Conservation (phyloP, 495 filamentous ascomycete genomes). For the Penicillium malachiteum region DNA sequence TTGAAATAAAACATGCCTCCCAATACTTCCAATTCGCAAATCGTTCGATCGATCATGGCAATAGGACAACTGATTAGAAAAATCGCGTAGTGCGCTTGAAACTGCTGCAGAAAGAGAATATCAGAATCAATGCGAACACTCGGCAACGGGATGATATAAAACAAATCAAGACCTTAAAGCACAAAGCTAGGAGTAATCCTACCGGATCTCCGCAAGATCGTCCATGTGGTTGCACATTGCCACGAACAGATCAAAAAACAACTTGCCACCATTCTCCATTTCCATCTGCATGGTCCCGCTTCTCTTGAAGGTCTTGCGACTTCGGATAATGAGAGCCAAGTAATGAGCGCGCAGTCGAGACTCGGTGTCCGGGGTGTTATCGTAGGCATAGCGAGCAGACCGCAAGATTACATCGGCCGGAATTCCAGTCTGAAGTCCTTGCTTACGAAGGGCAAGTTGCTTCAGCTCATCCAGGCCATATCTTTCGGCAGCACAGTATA, state of each 20-base stretch:
- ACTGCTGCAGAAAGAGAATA: slow-evolving; percentile 17
- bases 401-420: slow-evolving; percentile 83
- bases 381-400: slow-evolving; percentile 90
- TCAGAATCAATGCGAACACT: slow-evolving; percentile 12
- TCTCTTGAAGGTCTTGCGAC: slow-evolving; percentile 89
- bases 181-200: slow-evolving; percentile 10
- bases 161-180: slow-evolving; percentile 8
- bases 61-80: slow-evolving; percentile 34
- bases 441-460: slow-evolving; percentile 84
- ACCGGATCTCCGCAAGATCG: slow-evolving; percentile 69
- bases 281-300: slow-evolving; percentile 97
- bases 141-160: slow-evolving; percentile 14
- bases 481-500: slow-evolving; percentile 87
- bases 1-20: slow-evolving; percentile 22
- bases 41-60: slow-evolving; percentile 25
- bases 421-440: slow-evolving; percentile 83
- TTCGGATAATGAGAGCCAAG: slow-evolving; percentile 89
- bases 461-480: slow-evolving; percentile 86
- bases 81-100: slow-evolving; percentile 40
- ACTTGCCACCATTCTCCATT: slow-evolving; percentile 86
- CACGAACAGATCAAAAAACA: slow-evolving; percentile 97
- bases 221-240: slow-evolving; percentile 97
- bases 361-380: slow-evolving; percentile 88
- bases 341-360: slow-evolving; percentile 89
- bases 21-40: slow-evolving; percentile 26